Evolutionary conservation across 257 asterid species (phyloP), one percentile per base, ranked within the genome.

Genomic region (Solanum infundibuliforme): DNA sequence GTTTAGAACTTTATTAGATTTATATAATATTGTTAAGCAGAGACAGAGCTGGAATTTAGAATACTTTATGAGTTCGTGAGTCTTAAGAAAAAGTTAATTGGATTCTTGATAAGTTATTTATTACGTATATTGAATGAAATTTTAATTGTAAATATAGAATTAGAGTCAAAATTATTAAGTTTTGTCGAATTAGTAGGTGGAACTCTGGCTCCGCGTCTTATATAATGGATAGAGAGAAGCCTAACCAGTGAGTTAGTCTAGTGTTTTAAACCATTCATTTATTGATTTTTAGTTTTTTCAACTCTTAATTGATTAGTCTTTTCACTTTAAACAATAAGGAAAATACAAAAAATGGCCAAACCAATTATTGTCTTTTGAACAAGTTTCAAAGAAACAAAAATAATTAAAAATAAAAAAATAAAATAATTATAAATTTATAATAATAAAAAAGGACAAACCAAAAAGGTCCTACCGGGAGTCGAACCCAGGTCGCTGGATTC

Each of bases 401-500:
- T 52, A 29, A 46, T 46, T 43, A 43, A 43, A 41, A 39, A 39
- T 3, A 39, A 39, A 3, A 38, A 39, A 39, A 39, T 8, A 38
- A 39, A 39, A 39, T 2, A 39, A 39, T 10, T 3, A 10, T 9
- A 41, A 10, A 38, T 38, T 10, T 10, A 41, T 41, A 41, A 41
- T 39, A 41, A 41, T 41, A 41, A 41, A 11, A 41, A 41, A 1
- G 48, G 48, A 11, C 48, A 41, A 11, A 41, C 46, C 43, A 6
- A 29, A 34, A 52, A 94, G 98, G 98, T 95, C 98, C 98, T 87
- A 94, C 98, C 98, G 97, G 98, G 97, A 94, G 96, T 95, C 97
- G 94, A 96, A 94, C 98, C 98, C 98, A 94, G 98, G 98, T 96
- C 95, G 97, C 98, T 94, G 98, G 97, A 95, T 96, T 96, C 98